A percentile compares a stretch with the other conserved stretches of the same genome.
phyloP scores from a whole-genome alignment of 257 asterid species.

The Jacaranda mimosifolia region DNA sequence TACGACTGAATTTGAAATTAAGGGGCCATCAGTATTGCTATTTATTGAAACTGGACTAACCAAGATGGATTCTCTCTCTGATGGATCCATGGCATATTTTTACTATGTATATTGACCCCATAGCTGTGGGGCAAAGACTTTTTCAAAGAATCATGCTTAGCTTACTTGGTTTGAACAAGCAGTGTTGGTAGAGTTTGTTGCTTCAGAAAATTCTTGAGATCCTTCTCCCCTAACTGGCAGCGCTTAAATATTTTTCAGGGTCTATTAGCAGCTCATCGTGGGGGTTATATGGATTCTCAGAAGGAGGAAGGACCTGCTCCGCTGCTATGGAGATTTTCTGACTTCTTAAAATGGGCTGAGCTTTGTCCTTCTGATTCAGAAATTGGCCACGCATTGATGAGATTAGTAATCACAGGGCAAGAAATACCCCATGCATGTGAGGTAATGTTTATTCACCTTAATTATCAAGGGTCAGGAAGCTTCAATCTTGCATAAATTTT shows the following conservation, averaged over 20 bases:
- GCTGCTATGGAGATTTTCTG: constrained; percentile 93
- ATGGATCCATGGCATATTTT: constrained; percentile 27
- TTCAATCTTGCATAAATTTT: not conserved
- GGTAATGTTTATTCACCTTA: constrained; percentile 54
- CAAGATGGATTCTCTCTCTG: constrained; percentile 21
- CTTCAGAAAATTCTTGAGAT: constrained; percentile 3
- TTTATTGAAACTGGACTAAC: constrained; percentile 20
- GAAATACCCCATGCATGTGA: constrained; percentile 99
- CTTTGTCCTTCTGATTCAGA: constrained; percentile 97
- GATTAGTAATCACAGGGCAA: constrained; percentile 95
- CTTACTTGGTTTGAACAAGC: constrained; percentile 18
- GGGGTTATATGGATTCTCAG: constrained; percentile 98
- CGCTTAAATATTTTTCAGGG: constrained; percentile 60
- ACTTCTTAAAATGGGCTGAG: constrained; percentile 98
- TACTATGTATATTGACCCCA: not conserved
- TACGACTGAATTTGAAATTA: constrained; percentile 19
- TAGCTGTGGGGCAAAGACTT: constrained; percentile 23
- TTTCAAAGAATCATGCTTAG: constrained; percentile 9
- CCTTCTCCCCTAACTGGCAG: constrained; percentile 21
- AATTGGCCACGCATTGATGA: constrained; percentile 96
- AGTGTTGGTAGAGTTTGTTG: constrained; percentile 16
- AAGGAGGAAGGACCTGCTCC: constrained; percentile 99
- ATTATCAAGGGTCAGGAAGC: constrained; percentile 8
- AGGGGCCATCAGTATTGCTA: not conserved
- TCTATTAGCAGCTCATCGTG: constrained; percentile 98